These are phyloP conservation scores for Paecilomyces fulvus DNA, from an alignment of 2,329 filamentous ascomycete species.

Conservation along the genomic window DNA sequence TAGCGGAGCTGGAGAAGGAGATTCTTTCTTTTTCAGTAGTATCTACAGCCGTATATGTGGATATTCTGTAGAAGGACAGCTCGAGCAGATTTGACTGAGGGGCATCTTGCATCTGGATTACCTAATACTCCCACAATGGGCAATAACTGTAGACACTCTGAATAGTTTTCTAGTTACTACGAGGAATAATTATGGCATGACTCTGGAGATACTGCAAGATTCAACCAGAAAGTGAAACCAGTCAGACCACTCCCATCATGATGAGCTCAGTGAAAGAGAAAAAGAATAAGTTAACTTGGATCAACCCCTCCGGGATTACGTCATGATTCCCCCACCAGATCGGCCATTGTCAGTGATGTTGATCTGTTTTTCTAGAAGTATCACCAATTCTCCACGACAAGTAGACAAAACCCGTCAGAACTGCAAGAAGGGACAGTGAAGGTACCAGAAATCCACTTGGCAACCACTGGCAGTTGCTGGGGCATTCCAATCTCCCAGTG, in stretches of 20 bases:
- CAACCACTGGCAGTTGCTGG: slow-evolving; percentile 9
- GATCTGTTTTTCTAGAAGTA: background rate
- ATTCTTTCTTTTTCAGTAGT: no score
- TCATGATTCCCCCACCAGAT: background rate
- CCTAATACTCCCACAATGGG: background rate
- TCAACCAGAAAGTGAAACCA: background rate
- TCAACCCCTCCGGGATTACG: background rate
- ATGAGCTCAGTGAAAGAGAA: background rate
- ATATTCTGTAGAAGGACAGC: no score
- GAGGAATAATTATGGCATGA: background rate
- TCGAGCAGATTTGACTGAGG: background rate
- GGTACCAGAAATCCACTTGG: background rate
- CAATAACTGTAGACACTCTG: background rate
- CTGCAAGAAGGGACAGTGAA: background rate
- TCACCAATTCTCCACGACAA: no score
- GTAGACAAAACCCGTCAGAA: no score
- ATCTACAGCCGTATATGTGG: no score
- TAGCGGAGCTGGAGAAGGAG: no score
- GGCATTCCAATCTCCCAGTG: slow-evolving; percentile 7
- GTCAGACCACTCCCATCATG: no score
- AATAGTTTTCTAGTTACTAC: background rate
- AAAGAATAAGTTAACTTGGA: background rate
- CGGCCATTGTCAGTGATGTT: background rate
- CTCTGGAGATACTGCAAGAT: background rate
- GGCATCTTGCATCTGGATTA: background rate